Evolutionary conservation across 106 monocot species (phyloP).

Genomic region (Acorus calamus): DNA sequence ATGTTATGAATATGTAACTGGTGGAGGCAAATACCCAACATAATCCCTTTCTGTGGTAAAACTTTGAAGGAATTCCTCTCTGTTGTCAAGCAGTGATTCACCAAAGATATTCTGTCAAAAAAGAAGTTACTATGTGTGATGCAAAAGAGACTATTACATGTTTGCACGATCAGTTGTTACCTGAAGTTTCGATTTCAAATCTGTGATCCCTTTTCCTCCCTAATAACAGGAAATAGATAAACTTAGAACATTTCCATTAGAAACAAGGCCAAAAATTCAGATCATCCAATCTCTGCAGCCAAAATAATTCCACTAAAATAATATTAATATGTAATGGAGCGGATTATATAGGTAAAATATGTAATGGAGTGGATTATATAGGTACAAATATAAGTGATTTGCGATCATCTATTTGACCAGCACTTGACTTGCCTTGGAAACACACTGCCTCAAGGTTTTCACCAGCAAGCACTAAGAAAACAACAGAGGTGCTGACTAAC

Average conservation of each 20-base stretch:
- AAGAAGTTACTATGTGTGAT: conserved; percentile 3
- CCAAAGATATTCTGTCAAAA: conserved; percentile 77
- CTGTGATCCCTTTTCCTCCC: conserved; percentile 91
- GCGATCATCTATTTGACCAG: no score
- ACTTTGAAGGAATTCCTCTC: conserved; percentile 53
- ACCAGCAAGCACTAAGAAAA: no score
- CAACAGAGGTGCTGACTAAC: no score
- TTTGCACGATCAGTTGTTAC: conserved; percentile 22
- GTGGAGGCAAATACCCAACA: conserved; percentile 27
- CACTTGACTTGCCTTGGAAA: no score
- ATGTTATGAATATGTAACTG: neutral
- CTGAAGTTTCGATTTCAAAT: conserved; percentile 64
- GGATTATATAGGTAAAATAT: no score
- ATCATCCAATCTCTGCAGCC: no score
- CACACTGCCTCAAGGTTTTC: no score
- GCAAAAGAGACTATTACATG: neutral
- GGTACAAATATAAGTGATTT: no score
- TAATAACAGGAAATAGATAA: conserved; percentile 17
- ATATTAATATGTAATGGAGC: no score
- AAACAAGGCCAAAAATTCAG: no score
- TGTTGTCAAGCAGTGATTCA: conserved; percentile 58
- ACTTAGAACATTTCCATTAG: neutral
- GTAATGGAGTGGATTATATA: no score
- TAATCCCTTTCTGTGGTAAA: conserved; percentile 62
- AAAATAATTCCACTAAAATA: no score